These are phyloP conservation scores for Staphylotrichum longicolle DNA, from an alignment of 495 filamentous ascomycete species.

Conservation along the genomic window DNA sequence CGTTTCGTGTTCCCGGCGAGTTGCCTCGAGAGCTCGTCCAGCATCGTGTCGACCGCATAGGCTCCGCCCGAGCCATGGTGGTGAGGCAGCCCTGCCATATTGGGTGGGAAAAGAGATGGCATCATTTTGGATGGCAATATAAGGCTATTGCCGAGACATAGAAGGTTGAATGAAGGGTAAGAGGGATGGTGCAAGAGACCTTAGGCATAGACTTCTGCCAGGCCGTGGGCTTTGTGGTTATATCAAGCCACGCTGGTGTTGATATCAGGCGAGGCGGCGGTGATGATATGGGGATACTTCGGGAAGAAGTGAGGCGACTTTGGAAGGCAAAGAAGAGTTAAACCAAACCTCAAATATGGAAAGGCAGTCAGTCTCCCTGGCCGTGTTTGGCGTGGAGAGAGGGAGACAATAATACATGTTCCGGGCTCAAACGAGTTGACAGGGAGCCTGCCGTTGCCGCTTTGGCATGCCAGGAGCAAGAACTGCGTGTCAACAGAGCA, in stretches of 20 bases:
- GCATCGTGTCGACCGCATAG: conserved; percentile 35
- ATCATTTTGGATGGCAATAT: conserved; percentile 30
- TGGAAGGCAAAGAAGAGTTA: conserved; percentile 7
- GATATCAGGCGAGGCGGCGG: background rate
- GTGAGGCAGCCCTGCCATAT: conserved; percentile 28
- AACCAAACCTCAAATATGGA: conserved; percentile 22
- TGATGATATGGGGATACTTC: background rate
- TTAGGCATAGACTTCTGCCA: conserved; percentile 16
- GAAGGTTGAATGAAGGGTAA: background rate
- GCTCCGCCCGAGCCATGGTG: conserved; percentile 6
- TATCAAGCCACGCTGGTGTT: conserved; percentile 5
- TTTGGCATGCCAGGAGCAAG: conserved; percentile 36
- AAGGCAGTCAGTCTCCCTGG: conserved; percentile 26
- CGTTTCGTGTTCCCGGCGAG: conserved; percentile 40
- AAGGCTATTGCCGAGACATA: conserved; percentile 12
- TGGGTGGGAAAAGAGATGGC: conserved; percentile 30
- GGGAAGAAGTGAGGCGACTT: background rate
- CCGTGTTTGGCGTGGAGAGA: conserved; percentile 28
- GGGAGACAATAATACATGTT: conserved; percentile 26
- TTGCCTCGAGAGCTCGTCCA: conserved; percentile 42
- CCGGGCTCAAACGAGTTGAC: conserved; percentile 9
- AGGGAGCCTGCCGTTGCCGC: conserved; percentile 29
- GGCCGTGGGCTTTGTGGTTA: background rate
- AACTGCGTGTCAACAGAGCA: conserved; percentile 36
- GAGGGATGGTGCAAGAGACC: background rate